phyloP scores from a whole-genome alignment of 306 rosid species.

The Sesbania bispinosa region DNA sequence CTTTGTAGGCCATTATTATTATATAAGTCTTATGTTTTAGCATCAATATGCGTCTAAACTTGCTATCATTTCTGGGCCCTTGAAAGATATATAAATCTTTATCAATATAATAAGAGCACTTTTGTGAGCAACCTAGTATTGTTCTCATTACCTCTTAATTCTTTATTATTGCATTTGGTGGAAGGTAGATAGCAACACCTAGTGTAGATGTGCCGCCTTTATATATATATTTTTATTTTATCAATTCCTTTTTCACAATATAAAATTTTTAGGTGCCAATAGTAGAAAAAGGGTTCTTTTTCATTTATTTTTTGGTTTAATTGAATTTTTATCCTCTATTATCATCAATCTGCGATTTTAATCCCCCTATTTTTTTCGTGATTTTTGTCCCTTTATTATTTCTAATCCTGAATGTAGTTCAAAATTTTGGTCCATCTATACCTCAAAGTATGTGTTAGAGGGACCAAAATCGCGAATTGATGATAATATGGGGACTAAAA shows the following conservation, averaged over 20 bases:
- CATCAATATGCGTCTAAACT: constrained; percentile 37
- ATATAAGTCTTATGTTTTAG: constrained; percentile 27
- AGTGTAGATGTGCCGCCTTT: constrained; percentile 8
- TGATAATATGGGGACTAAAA: too few species aligned
- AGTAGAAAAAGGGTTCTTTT: too few species aligned
- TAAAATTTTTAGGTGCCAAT: background rate
- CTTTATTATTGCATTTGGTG: constrained; percentile 27
- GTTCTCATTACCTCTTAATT: background rate
- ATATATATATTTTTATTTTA: background rate
- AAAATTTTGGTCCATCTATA: too few species aligned
- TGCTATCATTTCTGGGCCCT: constrained; percentile 40
- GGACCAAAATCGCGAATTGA: too few species aligned
- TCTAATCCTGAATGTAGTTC: too few species aligned
- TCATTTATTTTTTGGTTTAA: too few species aligned
- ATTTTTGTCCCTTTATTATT: too few species aligned
- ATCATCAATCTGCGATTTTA: too few species aligned
- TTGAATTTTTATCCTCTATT: too few species aligned
- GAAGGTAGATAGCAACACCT: background rate
- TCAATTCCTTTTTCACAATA: background rate
- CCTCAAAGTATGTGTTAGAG: too few species aligned
- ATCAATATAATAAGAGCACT: constrained; percentile 14
- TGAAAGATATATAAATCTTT: background rate
- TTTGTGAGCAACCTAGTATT: constrained; percentile 34
- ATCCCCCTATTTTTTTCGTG: too few species aligned
- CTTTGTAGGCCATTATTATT: constrained; percentile 52